Evolutionary conservation across 306 rosid species (phyloP).

Genomic region (Trifolium repens): DNA sequence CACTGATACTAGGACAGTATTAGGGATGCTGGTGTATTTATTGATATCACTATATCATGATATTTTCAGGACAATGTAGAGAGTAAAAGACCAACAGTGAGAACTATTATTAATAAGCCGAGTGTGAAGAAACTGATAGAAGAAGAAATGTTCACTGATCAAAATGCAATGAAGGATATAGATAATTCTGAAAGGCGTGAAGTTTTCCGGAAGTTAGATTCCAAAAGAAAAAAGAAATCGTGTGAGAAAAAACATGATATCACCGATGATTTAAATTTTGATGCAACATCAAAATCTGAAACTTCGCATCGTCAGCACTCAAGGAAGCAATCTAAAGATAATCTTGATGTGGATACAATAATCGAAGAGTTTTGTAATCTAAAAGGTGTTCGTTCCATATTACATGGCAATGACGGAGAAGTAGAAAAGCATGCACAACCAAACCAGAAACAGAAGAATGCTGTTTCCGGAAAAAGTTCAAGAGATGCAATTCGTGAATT

Average conservation of each 20-base stretch:
- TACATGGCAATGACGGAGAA: constrained; percentile 55
- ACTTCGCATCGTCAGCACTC: constrained; percentile 51
- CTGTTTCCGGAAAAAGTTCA: constrained; percentile 62
- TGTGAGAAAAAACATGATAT: constrained; percentile 63
- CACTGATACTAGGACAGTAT: background rate
- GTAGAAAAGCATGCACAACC: constrained; percentile 49
- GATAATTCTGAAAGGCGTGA: constrained; percentile 46
- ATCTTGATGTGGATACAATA: constrained; percentile 65
- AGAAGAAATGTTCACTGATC: constrained; percentile 83
- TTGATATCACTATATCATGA: constrained; percentile 24
- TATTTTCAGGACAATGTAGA: constrained; percentile 66
- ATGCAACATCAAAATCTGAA: constrained; percentile 50
- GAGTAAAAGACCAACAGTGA: constrained; percentile 42
- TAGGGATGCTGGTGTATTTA: constrained; percentile 31
- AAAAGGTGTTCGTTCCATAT: constrained; percentile 46
- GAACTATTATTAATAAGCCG: constrained; percentile 59
- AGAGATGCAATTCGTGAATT: constrained; percentile 66
- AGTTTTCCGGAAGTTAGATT: constrained; percentile 47
- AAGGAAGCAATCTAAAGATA: constrained; percentile 55
- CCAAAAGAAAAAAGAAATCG: constrained; percentile 58
- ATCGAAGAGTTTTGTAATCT: constrained; percentile 72
- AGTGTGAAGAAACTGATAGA: constrained; percentile 97
- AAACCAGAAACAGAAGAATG: constrained; percentile 57
- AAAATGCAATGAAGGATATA: constrained; percentile 48
- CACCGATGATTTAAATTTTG: constrained; percentile 48